Conservation (phyloP, 2,329 filamentous ascomycete species). For the Botryotinia globosa region DNA sequence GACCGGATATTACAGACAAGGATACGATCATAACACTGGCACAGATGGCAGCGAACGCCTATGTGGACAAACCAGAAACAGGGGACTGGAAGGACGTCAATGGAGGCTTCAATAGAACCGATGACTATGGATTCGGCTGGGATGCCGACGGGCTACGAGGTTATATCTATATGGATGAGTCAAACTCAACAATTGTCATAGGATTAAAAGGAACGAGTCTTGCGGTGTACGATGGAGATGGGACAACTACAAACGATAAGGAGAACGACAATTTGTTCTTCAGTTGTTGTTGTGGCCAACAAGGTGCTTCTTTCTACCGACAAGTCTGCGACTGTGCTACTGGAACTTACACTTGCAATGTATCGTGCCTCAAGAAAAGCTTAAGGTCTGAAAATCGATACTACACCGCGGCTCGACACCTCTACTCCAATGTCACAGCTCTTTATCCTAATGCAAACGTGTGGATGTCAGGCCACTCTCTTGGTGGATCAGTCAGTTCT, state of each 20-base stretch:
- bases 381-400: slow-evolving; percentile 83
- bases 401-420: slow-evolving; percentile 81
- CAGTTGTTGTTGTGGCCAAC: slow-evolving; percentile 94
- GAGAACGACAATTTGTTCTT: slow-evolving; percentile 97
- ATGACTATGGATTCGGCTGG: slow-evolving; percentile 89
- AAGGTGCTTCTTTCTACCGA: slow-evolving; percentile 84
- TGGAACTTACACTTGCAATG: slow-evolving; percentile 84
- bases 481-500: slow-evolving; percentile 87
- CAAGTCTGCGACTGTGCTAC: slow-evolving; percentile 93
- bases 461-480: slow-evolving; percentile 89
- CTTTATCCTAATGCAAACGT: slow-evolving; percentile 81
- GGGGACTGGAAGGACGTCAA: slow-evolving; percentile 83
- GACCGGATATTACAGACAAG: slow-evolving; percentile 82
- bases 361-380: slow-evolving; percentile 77
- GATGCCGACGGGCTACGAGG: slow-evolving; percentile 82
- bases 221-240: slow-evolving; percentile 93
- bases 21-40: slow-evolving; percentile 80
- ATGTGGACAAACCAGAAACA: slow-evolving; percentile 68
- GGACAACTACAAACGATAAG: slow-evolving; percentile 96
- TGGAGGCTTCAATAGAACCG: slow-evolving; percentile 76
- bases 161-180: slow-evolving; percentile 85
- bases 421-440: slow-evolving; percentile 89
- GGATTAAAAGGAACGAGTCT: slow-evolving; percentile 88
- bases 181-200: slow-evolving; percentile 83
- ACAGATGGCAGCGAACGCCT: slow-evolving; percentile 85